Evolutionary conservation across 1,284 basidiomycete species (phyloP).

Genomic region (Hortiboletus rubellus): DNA sequence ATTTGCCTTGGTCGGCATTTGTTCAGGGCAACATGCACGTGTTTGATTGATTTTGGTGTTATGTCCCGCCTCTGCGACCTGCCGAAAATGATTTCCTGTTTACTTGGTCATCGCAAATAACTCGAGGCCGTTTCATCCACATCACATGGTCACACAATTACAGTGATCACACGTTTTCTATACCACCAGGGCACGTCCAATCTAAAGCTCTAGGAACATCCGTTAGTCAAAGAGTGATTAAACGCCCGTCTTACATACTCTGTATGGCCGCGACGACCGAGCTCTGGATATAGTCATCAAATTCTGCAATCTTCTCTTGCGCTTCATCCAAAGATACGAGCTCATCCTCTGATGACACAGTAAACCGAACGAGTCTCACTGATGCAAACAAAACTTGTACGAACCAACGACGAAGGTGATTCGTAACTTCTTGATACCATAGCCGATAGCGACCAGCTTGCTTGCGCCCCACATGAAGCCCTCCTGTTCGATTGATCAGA

Average conservation of each 20-base stretch:
- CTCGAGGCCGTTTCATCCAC: conserved; percentile 8
- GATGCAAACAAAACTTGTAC: conserved; percentile 31
- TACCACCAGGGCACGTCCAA: background rate
- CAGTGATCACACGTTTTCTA: conserved; percentile 8
- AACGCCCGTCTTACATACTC: conserved; percentile 50
- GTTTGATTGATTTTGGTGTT: background rate
- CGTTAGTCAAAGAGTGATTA: conserved; percentile 8
- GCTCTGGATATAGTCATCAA: conserved; percentile 97
- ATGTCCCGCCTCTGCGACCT: conserved; percentile 1
- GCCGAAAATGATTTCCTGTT: background rate
- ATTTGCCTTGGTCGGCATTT: conserved; percentile 17
- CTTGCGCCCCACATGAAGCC: conserved; percentile 95
- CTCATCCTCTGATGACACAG: conserved; percentile 74
- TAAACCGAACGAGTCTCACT: conserved; percentile 5
- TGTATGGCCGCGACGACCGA: conserved; percentile 91
- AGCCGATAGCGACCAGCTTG: conserved; percentile 93
- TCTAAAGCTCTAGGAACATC: conserved; percentile 24
- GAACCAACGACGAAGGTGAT: conserved; percentile 92
- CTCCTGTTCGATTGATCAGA: conserved; percentile 86
- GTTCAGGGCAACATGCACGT: conserved; percentile 7
- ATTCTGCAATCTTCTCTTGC: conserved; percentile 84
- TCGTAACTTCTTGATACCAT: conserved; percentile 90
- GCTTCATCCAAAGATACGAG: conserved; percentile 94
- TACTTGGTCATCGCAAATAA: background rate
- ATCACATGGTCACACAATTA: conserved; percentile 5